Percentiles rank a stretch among this genome's conserved stretches.
Evolutionary conservation across 306 rosid genomes (phyloP).

Genomic region (Trifolium subterraneum): DNA sequence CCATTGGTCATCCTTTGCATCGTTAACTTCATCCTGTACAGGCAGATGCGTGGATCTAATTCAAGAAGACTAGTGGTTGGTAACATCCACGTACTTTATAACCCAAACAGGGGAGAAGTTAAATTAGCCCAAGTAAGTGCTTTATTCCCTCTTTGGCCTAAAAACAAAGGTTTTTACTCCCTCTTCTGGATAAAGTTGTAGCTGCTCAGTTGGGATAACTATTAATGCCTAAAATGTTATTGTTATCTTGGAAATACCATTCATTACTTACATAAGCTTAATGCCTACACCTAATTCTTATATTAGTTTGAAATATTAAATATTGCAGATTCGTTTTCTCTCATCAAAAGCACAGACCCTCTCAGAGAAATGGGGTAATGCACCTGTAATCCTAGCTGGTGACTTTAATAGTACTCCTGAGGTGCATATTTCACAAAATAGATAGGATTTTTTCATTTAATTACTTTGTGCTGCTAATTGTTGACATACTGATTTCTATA

Average conservation of each 20-base stretch:
- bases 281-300: neutral
- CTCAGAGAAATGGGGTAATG: slow-evolving; percentile 78
- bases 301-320: slow-evolving; percentile 27
- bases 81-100: slow-evolving; percentile 87
- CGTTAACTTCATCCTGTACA: slow-evolving; percentile 66
- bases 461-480: slow-evolving; percentile 26
- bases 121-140: slow-evolving; percentile 88
- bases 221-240: neutral
- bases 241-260: slow-evolving; percentile 4
- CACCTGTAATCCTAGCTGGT: slow-evolving; percentile 82
- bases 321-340: slow-evolving; percentile 73
- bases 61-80: slow-evolving; percentile 76
- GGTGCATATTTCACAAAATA: slow-evolving; percentile 52
- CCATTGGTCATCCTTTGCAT: slow-evolving; percentile 46
- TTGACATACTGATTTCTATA: slow-evolving; percentile 24
- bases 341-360: slow-evolving; percentile 69
- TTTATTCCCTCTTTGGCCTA: neutral
- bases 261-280: slow-evolving; percentile 9
- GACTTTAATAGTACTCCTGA: slow-evolving; percentile 87
- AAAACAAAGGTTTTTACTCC: neutral
- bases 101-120: slow-evolving; percentile 83
- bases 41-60: slow-evolving; percentile 77
- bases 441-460: slow-evolving; percentile 26
- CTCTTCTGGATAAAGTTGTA: neutral
- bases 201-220: slow-evolving; percentile 27